A percentile compares a stretch with the other conserved stretches of the same genome.
phyloP scores from a whole-genome alignment of 2,329 filamentous ascomycete species.

The Gnomoniopsis smithogilvyi region DNA sequence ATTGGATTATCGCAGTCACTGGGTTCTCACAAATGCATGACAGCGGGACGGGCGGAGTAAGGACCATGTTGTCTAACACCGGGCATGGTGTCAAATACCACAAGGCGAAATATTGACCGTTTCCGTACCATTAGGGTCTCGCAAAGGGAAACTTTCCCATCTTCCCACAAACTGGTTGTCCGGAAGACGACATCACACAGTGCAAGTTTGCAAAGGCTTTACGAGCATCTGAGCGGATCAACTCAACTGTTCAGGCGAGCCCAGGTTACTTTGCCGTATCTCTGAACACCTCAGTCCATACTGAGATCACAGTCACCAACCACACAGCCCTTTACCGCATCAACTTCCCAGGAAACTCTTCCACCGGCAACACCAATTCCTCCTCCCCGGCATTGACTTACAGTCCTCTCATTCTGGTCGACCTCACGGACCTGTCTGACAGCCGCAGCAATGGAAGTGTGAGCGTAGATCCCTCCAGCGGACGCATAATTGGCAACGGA shows the following conservation, averaged over 20 bases:
- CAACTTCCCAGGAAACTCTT: conserved; percentile 34
- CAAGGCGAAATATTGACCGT: neutral
- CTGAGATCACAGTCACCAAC: conserved; percentile 50
- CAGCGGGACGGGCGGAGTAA: conserved; percentile 29
- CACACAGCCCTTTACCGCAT: conserved; percentile 52
- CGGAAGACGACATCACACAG: conserved; percentile 29
- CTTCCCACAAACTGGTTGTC: conserved; percentile 32
- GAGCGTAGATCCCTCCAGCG: conserved; percentile 40
- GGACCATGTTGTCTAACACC: conserved; percentile 17
- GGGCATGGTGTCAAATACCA: neutral
- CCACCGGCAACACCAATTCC: conserved; percentile 18
- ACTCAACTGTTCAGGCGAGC: conserved; percentile 40
- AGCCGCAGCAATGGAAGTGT: conserved; percentile 47
- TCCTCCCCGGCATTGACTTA: conserved; percentile 31
- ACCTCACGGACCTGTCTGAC: conserved; percentile 47
- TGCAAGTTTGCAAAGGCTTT: conserved; percentile 46
- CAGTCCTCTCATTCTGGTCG: conserved; percentile 46
- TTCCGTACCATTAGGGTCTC: conserved; percentile 12
- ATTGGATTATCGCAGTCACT: conserved; percentile 21
- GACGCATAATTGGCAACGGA: conserved; percentile 47
- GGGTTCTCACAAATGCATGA: conserved; percentile 31
- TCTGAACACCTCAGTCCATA: conserved; percentile 43
- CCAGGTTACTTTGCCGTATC: conserved; percentile 51
- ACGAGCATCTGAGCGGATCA: conserved; percentile 38
- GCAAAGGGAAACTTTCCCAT: conserved; percentile 34